These are phyloP conservation scores for Hypholoma fasciculare DNA, from an alignment of 768 basidiomycete species.

Conservation along the genomic window DNA sequence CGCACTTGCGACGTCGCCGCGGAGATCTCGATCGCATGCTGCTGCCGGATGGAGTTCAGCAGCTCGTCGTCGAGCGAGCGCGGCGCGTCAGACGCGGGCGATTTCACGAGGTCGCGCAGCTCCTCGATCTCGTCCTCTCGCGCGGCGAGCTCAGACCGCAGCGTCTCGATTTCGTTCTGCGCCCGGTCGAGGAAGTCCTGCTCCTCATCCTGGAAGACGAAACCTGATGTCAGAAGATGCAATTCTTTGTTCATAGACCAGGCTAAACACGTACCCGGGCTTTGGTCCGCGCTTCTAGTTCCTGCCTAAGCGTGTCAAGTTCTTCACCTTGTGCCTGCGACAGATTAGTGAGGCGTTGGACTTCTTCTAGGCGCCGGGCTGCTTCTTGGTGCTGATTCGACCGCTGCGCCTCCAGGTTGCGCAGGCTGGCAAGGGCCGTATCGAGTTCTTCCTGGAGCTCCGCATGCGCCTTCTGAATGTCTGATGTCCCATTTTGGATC, in stretches of 20 bases:
- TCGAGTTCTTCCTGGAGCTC: conserved; percentile 66
- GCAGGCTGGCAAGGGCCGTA: conserved; percentile 49
- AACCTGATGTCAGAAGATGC: background rate
- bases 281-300: conserved; percentile 45
- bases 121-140: conserved; percentile 71
- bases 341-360: conserved; percentile 49
- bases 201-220: conserved; percentile 52
- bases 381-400: conserved; percentile 56
- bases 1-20: conserved; percentile 79
- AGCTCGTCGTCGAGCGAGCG: conserved; percentile 75
- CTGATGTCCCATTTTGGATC: conserved; percentile 49
- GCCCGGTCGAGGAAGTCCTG: conserved; percentile 62
- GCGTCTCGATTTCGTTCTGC: conserved; percentile 69
- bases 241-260: background rate
- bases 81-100: conserved; percentile 37
- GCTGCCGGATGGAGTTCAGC: conserved; percentile 66
- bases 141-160: conserved; percentile 57
- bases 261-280: conserved; percentile 33
- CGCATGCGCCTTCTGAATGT: conserved; percentile 62
- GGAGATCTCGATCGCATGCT: conserved; percentile 80
- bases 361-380: conserved; percentile 53
- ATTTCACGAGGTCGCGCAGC: conserved; percentile 47
- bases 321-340: conserved; percentile 55
- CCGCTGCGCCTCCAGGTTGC: conserved; percentile 67
- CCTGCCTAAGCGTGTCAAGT: conserved; percentile 47